phyloP scores from a whole-genome alignment of 140 eudicot species.

The Oenanthe javanica region DNA sequence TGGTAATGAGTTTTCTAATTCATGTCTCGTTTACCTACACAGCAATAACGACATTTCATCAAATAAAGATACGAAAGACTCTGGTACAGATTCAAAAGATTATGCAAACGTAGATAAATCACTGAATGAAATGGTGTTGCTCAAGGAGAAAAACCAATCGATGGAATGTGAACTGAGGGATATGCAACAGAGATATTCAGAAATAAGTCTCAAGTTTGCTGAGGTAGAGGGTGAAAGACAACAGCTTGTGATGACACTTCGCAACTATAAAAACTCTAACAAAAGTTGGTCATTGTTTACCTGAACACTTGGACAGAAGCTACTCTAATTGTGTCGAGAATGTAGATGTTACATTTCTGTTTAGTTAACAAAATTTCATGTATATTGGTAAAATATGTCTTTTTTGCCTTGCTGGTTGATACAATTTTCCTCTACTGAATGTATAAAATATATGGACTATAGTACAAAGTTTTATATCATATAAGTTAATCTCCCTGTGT shows the following conservation, averaged over 20 bases:
- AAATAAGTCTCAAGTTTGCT: conserved; percentile 93
- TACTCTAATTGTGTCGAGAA: neutral
- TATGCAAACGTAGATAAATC: conserved; percentile 21
- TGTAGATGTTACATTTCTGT: neutral
- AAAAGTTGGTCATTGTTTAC: conserved; percentile 15
- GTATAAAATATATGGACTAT: conserved; percentile 1
- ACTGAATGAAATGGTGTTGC: conserved; percentile 34
- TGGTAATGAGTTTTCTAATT: neutral
- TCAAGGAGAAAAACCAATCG: conserved; percentile 49
- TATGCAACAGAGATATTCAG: conserved; percentile 96
- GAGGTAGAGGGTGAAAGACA: conserved; percentile 98
- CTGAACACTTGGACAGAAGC: neutral
- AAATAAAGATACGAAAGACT: conserved; percentile 7
- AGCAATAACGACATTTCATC: conserved; percentile 25
- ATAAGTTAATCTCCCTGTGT: neutral
- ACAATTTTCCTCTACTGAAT: neutral
- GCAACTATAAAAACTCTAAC: conserved; percentile 65
- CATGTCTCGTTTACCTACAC: neutral
- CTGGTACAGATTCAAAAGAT: conserved; percentile 10
- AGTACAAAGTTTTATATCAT: conserved; percentile 6
- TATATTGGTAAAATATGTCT: conserved; percentile 36
- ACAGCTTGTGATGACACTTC: conserved; percentile 71
- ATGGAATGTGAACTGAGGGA: conserved; percentile 84
- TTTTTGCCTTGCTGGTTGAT: conserved; percentile 7
- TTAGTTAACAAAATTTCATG: conserved; percentile 16